Evolutionary conservation across 768 basidiomycete genomes (phyloP), one percentile per base, ranked within the genome.

Genomic region (Dacryopinax primogenitus): DNA sequence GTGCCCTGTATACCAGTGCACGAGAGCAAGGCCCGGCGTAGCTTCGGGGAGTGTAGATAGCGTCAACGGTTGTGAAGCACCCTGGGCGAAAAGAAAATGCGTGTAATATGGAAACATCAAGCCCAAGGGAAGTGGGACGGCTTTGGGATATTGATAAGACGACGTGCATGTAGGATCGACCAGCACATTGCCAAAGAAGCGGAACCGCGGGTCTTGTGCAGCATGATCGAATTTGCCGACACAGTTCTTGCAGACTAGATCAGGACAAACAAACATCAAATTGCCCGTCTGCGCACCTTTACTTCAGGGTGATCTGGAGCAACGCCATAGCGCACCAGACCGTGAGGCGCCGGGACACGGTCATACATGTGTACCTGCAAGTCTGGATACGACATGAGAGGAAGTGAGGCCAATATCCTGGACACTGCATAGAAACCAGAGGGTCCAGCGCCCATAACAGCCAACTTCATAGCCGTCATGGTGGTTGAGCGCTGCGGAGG

Each of bases 271-370:
- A 16, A 61, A 3, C 23, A 11, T 64, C 41, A 63, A 33, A 28
- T 3, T 28, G 3, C 23, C 32, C 36, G 32, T 23, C 37, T 33
- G 67, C 76, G 44, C 69, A 83, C 95, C 84, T 97, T 99, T 74
- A 98, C 94, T 78, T 97, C 95, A 11, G 96, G 92, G 75, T 98
- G 95, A 77, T 98, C 95, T 45, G 95, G 95, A 12, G 96, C 95
- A 15, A 99, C 94, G 0, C 96, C 94, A 71, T 94, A 99, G 47
- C 96, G 80, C 2, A 96, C 93, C 0, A 98, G 81, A 0, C 96
- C 96, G 72, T 96, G 90, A 12, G 95, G 95, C 32, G 92, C 86
- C 83, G 94, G 97, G 12, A 95, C 80, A 34, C 91, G 81, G 76
- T 99, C 95, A 73, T 85, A 99, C 72, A 99, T 76, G 73, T 98